Conservation (phyloP, 148 eudicot genomes). For the Rheum nobile region DNA sequence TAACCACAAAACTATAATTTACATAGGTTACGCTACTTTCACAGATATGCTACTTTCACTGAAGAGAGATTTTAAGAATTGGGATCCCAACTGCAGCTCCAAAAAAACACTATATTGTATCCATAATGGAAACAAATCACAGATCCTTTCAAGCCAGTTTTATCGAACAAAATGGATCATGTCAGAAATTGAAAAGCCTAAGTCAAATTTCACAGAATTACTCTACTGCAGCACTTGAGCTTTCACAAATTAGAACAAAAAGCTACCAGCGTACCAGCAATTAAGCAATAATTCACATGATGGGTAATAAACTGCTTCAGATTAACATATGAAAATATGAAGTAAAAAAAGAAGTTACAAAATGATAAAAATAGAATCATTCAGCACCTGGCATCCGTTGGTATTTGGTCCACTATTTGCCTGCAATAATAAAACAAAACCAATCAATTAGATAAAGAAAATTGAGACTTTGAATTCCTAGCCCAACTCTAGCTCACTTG, state of each 20-base stretch:
- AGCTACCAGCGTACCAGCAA: too few relatives aligned
- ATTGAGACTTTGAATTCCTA: background rate
- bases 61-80: background rate
- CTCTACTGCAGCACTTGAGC: background rate
- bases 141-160: too few relatives aligned
- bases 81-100: background rate
- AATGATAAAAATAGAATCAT: background rate
- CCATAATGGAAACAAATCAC: background rate
- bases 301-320: background rate
- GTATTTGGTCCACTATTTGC: constrained; percentile 81
- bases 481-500: background rate
- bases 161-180: background rate
- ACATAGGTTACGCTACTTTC: too few relatives aligned
- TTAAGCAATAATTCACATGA: background rate
- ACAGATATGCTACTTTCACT: background rate
- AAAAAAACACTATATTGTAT: background rate
- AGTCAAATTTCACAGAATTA: too few relatives aligned
- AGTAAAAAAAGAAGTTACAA: background rate
- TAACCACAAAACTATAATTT: too few relatives aligned
- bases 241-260: background rate
- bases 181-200: background rate
- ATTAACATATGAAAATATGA: background rate
- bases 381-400: constrained; percentile 76
- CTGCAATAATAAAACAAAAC: constrained; percentile 28
- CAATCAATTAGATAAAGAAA: background rate